Base-by-base conservation (phyloP, 805 yeast genomes). In the Hanseniaspora hatyaiensis region DNA sequence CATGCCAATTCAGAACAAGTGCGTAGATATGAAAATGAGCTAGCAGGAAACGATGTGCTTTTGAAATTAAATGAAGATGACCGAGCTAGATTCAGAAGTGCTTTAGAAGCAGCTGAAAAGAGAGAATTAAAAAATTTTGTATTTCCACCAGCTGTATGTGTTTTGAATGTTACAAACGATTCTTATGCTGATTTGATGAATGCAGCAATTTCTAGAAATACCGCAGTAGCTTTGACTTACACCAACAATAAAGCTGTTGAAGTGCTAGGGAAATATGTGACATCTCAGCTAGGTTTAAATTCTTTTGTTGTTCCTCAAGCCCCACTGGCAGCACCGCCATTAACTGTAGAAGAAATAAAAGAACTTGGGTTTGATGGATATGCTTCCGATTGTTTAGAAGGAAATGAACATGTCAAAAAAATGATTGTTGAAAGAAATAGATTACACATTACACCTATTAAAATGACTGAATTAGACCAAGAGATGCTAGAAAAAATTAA, bases 351-450 rank as follows among this genome's bases (percentile, higher is more conserved):
- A 24, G 30, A 49, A 0, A 61, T 67, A 19, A 42, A 26, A 38
- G 18, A 37, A 15, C 32, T 39, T 15, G 95, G 95, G 0, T 87
- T 92, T 60, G 95, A 83, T 48, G 92, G 95, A 1, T 84, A 75
- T 56, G 54, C 87, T 22, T 62, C 73, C 2, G 96, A 92, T 55
- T 75, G 75, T 52, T 57, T 89, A 2, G 62, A 64, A 2, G 97
- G 95, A 0, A 95, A 95, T 1, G 57, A 61, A 5, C 72, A 73
- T 8, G 94, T 89, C 1, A 58, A 85, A 43, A 69, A 71, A 47
- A 85, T 82, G 86, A 68, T 88, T 28, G 77, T 82, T 53, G 78
- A 74, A 52, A 62, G 65, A 11, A 59, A 68, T 9, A 69, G 72
- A 38, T 59, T 77, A 15, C 70, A 76, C 52, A 59, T 61, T 46